Percentiles rank a stretch among this genome's conserved stretches.
phyloP scores from a whole-genome alignment of 352 stramenopile species.

The Globisporangium emineosum region DNA sequence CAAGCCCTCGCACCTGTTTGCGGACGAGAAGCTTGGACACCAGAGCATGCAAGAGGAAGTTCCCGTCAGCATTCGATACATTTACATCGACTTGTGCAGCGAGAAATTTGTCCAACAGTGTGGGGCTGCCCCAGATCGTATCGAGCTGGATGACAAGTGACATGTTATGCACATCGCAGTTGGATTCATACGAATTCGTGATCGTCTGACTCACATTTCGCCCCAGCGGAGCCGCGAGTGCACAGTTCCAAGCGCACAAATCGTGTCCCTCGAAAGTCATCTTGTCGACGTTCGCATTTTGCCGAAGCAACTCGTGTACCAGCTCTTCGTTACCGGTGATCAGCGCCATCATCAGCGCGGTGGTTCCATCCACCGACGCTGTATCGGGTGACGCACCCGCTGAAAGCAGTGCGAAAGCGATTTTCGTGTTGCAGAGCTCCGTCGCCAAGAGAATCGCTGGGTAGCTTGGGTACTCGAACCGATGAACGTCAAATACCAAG shows the following conservation, averaged over 20 bases:
- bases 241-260: conserved; percentile 56
- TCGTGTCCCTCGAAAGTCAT: conserved; percentile 52
- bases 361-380: conserved; percentile 31
- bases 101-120: conserved; percentile 35
- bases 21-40: conserved; percentile 52
- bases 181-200: conserved; percentile 13
- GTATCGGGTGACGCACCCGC: conserved; percentile 37
- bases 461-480: conserved; percentile 55
- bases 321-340: conserved; percentile 42
- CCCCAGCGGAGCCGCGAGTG: conserved; percentile 30
- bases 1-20: conserved; percentile 43
- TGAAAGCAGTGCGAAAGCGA: conserved; percentile 35
- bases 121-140: conserved; percentile 29
- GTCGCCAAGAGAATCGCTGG: conserved; percentile 49
- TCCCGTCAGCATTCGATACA: conserved; percentile 50
- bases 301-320: conserved; percentile 25
- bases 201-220: conserved; percentile 18
- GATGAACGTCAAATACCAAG: conserved; percentile 26
- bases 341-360: conserved; percentile 59
- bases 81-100: conserved; percentile 45
- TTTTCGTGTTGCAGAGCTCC: conserved; percentile 32
- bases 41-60: conserved; percentile 64
- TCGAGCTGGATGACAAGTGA: conserved; percentile 32
- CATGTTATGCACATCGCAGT: conserved; percentile 19
- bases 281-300: conserved; percentile 42